Evolutionary conservation across 345 rosid genomes (phyloP).

Genomic region (Eucalyptus victrix): DNA sequence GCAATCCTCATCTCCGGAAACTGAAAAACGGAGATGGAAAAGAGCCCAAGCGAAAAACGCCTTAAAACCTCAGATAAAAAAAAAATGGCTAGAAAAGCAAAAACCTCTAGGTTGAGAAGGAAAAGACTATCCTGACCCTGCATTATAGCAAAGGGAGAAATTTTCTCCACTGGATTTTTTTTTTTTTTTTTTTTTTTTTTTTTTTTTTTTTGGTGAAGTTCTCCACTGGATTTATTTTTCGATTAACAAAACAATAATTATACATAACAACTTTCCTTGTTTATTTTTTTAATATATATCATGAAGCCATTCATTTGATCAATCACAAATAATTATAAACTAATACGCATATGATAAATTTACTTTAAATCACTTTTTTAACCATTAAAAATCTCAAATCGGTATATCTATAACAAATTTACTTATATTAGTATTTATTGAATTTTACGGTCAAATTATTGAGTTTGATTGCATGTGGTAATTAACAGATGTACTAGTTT

Average conservation of each 20-base stretch:
- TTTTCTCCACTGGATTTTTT: not conserved
- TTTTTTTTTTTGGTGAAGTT: not conserved
- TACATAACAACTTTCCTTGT: not conserved
- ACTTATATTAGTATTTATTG: no score
- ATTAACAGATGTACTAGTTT: accelerated
- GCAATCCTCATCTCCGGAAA: constrained; percentile 9
- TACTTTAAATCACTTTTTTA: no score
- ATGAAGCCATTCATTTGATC: not conserved
- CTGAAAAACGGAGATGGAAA: not conserved
- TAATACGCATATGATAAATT: accelerated
- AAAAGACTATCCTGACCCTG: not conserved
- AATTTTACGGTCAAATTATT: no score
- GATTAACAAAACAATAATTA: not conserved
- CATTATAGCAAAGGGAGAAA: not conserved
- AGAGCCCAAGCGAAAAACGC: not conserved
- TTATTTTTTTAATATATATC: not conserved
- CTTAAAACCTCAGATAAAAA: not conserved
- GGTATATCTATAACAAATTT: accelerated
- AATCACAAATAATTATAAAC: no score
- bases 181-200: not conserved
- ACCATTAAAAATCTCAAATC: accelerated
- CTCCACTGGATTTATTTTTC: not conserved
- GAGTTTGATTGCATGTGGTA: accelerated
- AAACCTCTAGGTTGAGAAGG: not conserved
- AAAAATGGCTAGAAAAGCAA: not conserved